phyloP scores from a whole-genome alignment of 768 basidiomycete genomes.

The Calocybe indica region DNA sequence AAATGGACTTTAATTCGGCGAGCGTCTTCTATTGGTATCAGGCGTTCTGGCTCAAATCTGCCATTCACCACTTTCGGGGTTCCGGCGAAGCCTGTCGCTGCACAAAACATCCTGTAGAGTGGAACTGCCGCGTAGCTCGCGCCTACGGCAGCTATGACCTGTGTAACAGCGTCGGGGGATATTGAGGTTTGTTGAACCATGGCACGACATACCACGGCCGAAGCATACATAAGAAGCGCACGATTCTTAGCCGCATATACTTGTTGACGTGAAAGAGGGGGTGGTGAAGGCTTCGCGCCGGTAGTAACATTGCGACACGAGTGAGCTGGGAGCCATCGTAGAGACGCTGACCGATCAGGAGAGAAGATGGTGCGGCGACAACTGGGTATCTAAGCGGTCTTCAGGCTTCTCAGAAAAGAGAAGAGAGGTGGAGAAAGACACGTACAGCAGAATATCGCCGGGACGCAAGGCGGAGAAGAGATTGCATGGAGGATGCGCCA shows the following conservation, averaged over 20 bases:
- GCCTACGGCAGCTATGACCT: slow-evolving; percentile 79
- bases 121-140: slow-evolving; percentile 97
- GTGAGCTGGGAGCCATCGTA: neutral
- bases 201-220: slow-evolving; percentile 59
- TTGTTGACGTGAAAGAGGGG: slow-evolving; percentile 22
- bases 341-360: neutral
- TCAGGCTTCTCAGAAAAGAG: slow-evolving; percentile 2
- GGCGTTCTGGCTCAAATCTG: slow-evolving; percentile 77
- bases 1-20: slow-evolving; percentile 89
- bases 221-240: slow-evolving; percentile 76
- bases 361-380: neutral
- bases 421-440: no score
- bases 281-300: neutral
- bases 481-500: no score
- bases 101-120: slow-evolving; percentile 96
- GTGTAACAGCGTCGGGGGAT: slow-evolving; percentile 20
- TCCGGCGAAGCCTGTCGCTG: slow-evolving; percentile 94
- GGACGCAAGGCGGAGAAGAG: no score
- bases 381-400: slow-evolving; percentile 8
- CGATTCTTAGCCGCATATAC: slow-evolving; percentile 58
- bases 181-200: neutral
- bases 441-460: no score
- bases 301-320: slow-evolving; percentile 3
- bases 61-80: slow-evolving; percentile 88
- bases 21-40: slow-evolving; percentile 66